Percentiles rank a stretch among this genome's conserved stretches.
phyloP scores from a whole-genome alignment of 768 basidiomycete species.

The Rhodocollybia butyracea region DNA sequence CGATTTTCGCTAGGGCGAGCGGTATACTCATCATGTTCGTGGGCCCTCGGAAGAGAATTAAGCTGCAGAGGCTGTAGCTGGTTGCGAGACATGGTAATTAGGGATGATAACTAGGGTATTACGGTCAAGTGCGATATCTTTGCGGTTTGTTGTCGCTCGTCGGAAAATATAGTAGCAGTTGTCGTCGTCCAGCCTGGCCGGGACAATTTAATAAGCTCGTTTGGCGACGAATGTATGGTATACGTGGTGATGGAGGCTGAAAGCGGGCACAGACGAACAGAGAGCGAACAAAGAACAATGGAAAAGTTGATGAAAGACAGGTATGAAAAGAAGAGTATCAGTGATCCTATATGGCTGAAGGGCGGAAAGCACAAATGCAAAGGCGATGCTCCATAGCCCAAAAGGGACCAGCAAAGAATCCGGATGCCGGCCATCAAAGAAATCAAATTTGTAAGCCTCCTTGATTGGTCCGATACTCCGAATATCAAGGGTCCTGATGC shows the following conservation, averaged over 20 bases:
- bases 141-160: neutral
- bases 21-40: constrained; percentile 9
- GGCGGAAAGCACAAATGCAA: neutral
- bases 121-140: neutral
- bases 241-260: no score
- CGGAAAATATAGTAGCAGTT: neutral
- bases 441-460: neutral
- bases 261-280: neutral
- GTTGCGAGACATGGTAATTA: constrained; percentile 5
- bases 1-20: constrained; percentile 2
- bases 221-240: neutral
- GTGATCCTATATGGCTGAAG: neutral
- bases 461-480: neutral
- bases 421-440: neutral
- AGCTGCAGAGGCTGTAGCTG: constrained; percentile 6
- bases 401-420: neutral
- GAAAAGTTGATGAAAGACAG: neutral
- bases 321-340: constrained; percentile 1
- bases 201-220: neutral
- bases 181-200: neutral
- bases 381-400: neutral
- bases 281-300: neutral
- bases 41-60: neutral
- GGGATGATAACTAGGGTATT: neutral
- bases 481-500: neutral